A percentile compares a stretch with the other conserved stretches of the same genome.
These are phyloP conservation scores for Lactifluus subvellereus DNA, from an alignment of 768 basidiomycete genomes.

Conservation along the genomic window DNA sequence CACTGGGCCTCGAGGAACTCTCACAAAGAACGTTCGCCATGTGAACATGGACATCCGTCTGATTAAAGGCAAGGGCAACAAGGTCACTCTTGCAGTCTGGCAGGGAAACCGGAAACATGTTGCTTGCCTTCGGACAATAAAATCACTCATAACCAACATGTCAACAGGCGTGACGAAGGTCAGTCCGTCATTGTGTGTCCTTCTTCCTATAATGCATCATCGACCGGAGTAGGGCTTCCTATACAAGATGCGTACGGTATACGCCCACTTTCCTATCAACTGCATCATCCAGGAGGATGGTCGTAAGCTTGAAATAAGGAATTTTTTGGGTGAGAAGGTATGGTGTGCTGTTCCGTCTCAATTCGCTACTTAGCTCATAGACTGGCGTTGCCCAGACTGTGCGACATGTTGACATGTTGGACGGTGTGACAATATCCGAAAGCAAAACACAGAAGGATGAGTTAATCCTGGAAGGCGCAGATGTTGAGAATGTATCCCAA, in stretches of 20 bases:
- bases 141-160: constrained; percentile 95
- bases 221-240: constrained; percentile 71
- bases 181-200: constrained; percentile 17
- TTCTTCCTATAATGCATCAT: background rate
- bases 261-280: constrained; percentile 99
- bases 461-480: constrained; percentile 89
- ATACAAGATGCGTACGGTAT: constrained; percentile 99
- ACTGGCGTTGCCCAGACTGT: constrained; percentile 52
- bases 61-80: constrained; percentile 69
- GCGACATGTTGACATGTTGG: constrained; percentile 87
- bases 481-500: constrained; percentile 96
- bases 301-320: constrained; percentile 77
- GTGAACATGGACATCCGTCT: constrained; percentile 91
- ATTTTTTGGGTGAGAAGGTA: constrained; percentile 94
- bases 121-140: constrained; percentile 95
- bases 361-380: background rate
- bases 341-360: constrained; percentile 14
- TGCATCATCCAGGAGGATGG: constrained; percentile 84
- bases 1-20: constrained; percentile 85
- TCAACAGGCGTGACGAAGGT: constrained; percentile 95
- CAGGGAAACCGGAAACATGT: constrained; percentile 98
- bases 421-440: constrained; percentile 77
- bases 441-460: constrained; percentile 94
- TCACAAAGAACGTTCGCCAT: constrained; percentile 90
- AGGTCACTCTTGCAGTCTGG: constrained; percentile 93